phyloP scores from a whole-genome alignment of 2,329 filamentous ascomycete species.

The Aspergillus felis region DNA sequence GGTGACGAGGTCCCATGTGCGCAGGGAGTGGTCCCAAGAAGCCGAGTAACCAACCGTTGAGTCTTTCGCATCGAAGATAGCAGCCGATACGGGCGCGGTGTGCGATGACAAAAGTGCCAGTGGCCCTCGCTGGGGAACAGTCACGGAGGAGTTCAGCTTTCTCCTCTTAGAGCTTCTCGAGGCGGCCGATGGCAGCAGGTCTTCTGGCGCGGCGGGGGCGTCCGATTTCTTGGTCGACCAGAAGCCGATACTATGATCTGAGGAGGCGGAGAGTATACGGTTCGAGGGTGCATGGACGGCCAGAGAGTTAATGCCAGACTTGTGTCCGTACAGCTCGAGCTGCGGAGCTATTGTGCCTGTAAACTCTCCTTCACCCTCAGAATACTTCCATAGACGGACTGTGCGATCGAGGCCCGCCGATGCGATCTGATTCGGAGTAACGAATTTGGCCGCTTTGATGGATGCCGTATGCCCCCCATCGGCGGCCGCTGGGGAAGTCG shows the following conservation, averaged over 20 bases:
- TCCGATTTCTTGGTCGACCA: constrained; percentile 80
- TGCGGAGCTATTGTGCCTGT: constrained; percentile 64
- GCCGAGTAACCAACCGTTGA: constrained; percentile 85
- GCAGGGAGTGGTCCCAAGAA: constrained; percentile 85
- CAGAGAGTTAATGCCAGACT: constrained; percentile 67
- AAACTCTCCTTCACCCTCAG: constrained; percentile 59
- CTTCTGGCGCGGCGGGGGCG: constrained; percentile 67
- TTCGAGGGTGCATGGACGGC: constrained; percentile 69
- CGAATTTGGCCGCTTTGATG: constrained; percentile 77
- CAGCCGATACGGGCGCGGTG: constrained; percentile 69
- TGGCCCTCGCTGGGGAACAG: constrained; percentile 68
- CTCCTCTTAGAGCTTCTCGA: constrained; percentile 67
- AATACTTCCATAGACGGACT: constrained; percentile 85
- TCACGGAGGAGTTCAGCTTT: constrained; percentile 62
- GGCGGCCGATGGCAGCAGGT: constrained; percentile 64
- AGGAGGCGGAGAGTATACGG: constrained; percentile 78
- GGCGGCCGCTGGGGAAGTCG: constrained; percentile 64
- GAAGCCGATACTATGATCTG: constrained; percentile 78
- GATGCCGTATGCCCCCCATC: constrained; percentile 72
- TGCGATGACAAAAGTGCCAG: constrained; percentile 70
- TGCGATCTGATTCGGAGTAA: constrained; percentile 72
- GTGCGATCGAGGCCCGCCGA: constrained; percentile 82
- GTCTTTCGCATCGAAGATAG: constrained; percentile 80
- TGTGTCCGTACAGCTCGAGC: constrained; percentile 81
- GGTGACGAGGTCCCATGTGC: constrained; percentile 87